Base-by-base conservation (phyloP, 176 grass and related monocot species). In the Aegilops longissima region DNA sequence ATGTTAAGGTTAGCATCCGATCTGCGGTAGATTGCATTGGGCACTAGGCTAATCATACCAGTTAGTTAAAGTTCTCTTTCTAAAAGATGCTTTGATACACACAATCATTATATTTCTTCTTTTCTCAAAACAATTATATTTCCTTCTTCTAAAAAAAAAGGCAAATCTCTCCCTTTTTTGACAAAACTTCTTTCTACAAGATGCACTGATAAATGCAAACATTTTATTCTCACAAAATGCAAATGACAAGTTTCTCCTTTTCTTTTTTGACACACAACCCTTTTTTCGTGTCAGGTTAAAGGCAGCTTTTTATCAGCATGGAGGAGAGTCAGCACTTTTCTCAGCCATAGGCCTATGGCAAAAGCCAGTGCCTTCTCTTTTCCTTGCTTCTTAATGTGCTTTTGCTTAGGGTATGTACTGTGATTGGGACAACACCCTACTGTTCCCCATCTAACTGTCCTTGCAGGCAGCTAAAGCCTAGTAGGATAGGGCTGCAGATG, bases 301-400 rank as follows among this genome's bases (percentile, higher is more conserved):
- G 70, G 0, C 21, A 85, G 6, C 61, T 35, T 85, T 76, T 76
- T 84, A 10, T 76, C 52, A 45, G 27, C 63, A 76, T 34, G 61
- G 58, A 76, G 38, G 9, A 52, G 44, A 35, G 42, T 82, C 44
- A 31, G 18, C 70, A 66, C 59, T 84, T 34, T 66, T 39, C 59
- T 49, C 11, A 61, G 45, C 27, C 82, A 21, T 76, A 65, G 64
- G 42, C 11, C 29, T 54, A 82, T 35, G 45, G 3, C 12, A 56
- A 82, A 82, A 82, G 66, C 21, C 12, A 30, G 2, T 82, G 64
- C 20, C 35, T 56, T 82, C 31, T 67, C 12, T 82, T 82, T 20
- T 69, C 27, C 63, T 14, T 65, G 0, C 17, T 47, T 9, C 24
- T 65, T 12, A 45, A 4, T 14, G 12, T 21, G 54, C 36, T 80